These are phyloP conservation scores for Torulaspora maleeae DNA, from an alignment of 805 yeast species.

Conservation along the genomic window DNA sequence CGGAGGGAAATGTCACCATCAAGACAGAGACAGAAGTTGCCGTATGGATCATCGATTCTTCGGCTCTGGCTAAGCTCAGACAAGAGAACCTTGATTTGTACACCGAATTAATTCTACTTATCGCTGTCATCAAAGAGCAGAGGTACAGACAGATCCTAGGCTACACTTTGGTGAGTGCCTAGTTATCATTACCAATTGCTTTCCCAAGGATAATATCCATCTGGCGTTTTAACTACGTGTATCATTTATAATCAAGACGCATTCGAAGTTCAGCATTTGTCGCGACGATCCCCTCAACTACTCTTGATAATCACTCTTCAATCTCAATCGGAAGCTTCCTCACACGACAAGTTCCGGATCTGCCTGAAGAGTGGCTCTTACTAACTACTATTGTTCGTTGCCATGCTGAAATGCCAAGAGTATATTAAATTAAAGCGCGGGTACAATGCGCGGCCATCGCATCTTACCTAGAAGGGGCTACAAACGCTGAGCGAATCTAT, in stretches of 20 bases:
- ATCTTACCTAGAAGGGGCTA: background rate
- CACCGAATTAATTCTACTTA: conserved; percentile 59
- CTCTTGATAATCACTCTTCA: background rate
- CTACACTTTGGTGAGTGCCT: conserved; percentile 62
- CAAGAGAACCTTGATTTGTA: conserved; percentile 50
- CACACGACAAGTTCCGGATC: too few species aligned
- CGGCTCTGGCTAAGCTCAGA: conserved; percentile 44
- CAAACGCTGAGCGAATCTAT: too few species aligned
- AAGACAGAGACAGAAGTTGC: conserved; percentile 57
- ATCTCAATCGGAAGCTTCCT: too few species aligned
- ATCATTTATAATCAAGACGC: background rate
- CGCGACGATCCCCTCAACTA: too few species aligned
- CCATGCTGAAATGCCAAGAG: background rate
- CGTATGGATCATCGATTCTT: conserved; percentile 61
- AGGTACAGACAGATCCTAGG: conserved; percentile 74
- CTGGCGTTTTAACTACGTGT: background rate
- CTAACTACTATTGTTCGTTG: background rate
- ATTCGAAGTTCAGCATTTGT: background rate
- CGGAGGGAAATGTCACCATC: conserved; percentile 44
- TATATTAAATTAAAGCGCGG: background rate
- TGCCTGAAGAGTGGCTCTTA: background rate
- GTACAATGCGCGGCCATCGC: background rate
- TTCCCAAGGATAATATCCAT: background rate
- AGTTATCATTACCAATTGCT: conserved; percentile 1
- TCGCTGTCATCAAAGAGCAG: conserved; percentile 59